Percentiles rank a stretch among this genome's conserved stretches.
Conservation (phyloP, 371 early-diverging fungal species). For the Astathelohania contejeani region DNA sequence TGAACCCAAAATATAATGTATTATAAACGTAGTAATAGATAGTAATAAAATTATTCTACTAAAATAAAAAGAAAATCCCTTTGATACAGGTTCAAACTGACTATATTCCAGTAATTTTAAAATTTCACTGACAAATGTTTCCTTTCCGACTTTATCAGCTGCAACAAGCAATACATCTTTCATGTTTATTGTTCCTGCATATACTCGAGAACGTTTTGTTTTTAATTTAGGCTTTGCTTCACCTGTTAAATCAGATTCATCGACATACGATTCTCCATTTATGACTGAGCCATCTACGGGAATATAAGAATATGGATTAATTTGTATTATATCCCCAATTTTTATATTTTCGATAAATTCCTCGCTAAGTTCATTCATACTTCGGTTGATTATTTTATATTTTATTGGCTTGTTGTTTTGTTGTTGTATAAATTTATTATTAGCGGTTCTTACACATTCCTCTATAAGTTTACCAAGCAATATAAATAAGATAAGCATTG, state of each 20-base stretch:
- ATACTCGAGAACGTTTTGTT: not conserved
- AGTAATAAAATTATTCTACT: too few species aligned
- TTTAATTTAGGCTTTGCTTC: not conserved
- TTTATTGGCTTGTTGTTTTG: too few species aligned
- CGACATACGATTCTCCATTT: not conserved
- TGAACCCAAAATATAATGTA: too few species aligned
- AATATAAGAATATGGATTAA: not conserved
- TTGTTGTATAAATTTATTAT: too few species aligned
- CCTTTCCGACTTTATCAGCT: not conserved
- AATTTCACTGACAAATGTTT: not conserved
- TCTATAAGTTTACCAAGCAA: too few species aligned
- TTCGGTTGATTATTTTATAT: too few species aligned
- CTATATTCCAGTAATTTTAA: not conserved
- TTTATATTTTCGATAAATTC: too few species aligned
- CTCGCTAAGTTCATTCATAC: too few species aligned
- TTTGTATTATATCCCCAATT: not conserved
- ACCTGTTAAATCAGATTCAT: constrained; percentile 2
- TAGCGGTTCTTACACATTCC: too few species aligned
- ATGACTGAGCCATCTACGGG: constrained; percentile 1
- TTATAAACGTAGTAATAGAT: too few species aligned
- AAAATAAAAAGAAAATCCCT: not conserved
- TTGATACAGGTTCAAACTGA: not conserved
- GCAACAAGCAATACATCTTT: not conserved
- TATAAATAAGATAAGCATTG: too few species aligned
- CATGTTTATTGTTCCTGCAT: not conserved